These are phyloP conservation scores for Durusdinium trenchii DNA, from an alignment of 73 alveolate species.

Conservation along the genomic window DNA sequence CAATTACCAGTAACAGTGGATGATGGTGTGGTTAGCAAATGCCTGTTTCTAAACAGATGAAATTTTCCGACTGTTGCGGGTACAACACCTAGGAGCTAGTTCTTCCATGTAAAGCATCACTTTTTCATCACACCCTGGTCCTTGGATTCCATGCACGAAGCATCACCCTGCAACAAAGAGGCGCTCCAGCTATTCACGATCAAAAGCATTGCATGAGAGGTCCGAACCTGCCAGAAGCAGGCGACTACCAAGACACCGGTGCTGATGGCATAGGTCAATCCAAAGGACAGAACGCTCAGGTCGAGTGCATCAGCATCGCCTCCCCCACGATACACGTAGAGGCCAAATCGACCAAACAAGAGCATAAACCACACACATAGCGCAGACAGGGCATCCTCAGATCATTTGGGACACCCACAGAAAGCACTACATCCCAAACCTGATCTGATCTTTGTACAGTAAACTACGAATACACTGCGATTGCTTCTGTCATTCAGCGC, in stretches of 20 bases:
- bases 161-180: not conserved
- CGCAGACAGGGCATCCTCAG: too few relatives aligned
- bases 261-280: not conserved
- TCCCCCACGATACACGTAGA: too few relatives aligned
- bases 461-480: too few relatives aligned
- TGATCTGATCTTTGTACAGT: too few relatives aligned
- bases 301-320: too few relatives aligned
- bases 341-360: too few relatives aligned
- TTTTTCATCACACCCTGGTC: not conserved
- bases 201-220: conserved; percentile 38
- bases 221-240: conserved; percentile 44
- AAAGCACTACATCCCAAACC: too few relatives aligned
- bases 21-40: not conserved
- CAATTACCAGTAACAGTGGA: not conserved
- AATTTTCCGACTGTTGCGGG: not conserved
- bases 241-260: conserved; percentile 31
- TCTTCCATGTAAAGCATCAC: not conserved
- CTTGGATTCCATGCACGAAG: conserved; percentile 4
- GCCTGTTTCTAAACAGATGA: not conserved
- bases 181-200: conserved; percentile 25
- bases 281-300: too few relatives aligned
- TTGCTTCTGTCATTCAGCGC: too few relatives aligned
- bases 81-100: not conserved
- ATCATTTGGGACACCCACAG: too few relatives aligned
- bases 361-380: too few relatives aligned